Conservation (phyloP, 768 basidiomycete species). For the Naganishia vishniacii region DNA sequence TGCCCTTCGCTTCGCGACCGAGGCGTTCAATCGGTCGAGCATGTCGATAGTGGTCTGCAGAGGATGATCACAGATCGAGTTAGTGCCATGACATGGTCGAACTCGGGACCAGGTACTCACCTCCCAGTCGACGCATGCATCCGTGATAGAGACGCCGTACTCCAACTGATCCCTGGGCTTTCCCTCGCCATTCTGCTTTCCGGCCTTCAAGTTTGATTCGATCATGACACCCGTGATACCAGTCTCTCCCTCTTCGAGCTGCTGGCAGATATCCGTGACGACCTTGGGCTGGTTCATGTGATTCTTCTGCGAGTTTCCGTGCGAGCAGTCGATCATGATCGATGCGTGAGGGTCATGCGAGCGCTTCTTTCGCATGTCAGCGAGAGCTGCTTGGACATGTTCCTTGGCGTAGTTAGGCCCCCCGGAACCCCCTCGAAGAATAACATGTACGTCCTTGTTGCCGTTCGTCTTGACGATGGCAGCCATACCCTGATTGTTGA, state of each 20-base stretch:
- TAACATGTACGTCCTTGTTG: conserved; percentile 86
- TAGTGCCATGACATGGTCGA: not conserved
- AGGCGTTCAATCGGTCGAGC: conserved; percentile 40
- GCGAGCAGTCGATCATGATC: conserved; percentile 52
- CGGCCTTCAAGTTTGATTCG: conserved; percentile 87
- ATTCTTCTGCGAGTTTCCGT: conserved; percentile 93
- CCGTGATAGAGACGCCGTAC: conserved; percentile 47
- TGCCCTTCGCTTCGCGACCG: conserved; percentile 27
- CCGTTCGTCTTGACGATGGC: conserved; percentile 84
- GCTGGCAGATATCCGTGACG: conserved; percentile 76
- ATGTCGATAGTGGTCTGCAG: conserved; percentile 37
- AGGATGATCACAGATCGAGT: conserved; percentile 22
- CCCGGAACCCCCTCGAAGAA: conserved; percentile 79
- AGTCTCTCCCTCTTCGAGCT: conserved; percentile 39
- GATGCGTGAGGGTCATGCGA: conserved; percentile 2
- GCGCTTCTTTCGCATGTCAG: conserved; percentile 61
- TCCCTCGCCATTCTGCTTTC: conserved; percentile 82
- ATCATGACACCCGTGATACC: conserved; percentile 91
- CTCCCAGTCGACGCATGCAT: conserved; percentile 46
- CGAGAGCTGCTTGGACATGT: conserved; percentile 68
- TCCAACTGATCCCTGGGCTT: conserved; percentile 74
- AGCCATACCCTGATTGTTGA: conserved; percentile 79
- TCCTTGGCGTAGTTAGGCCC: conserved; percentile 85
- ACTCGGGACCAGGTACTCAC: not conserved
- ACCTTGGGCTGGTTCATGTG: conserved; percentile 82